Evolutionary conservation across 2,329 filamentous ascomycete genomes (phyloP).

Genomic region (Colletotrichum costaricense): DNA sequence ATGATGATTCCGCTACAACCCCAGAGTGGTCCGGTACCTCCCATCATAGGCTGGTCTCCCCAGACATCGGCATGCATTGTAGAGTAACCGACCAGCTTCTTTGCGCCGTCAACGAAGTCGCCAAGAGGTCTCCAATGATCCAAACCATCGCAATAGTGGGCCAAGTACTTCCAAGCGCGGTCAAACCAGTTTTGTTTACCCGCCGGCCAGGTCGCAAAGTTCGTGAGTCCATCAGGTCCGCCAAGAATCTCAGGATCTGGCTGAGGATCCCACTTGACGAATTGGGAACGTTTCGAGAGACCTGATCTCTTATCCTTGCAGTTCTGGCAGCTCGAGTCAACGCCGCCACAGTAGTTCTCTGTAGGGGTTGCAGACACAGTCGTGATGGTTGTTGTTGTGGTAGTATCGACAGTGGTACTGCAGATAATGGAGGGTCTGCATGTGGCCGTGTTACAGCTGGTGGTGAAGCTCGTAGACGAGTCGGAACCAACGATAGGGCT

Average conservation of each 20-base stretch:
- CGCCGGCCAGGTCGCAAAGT: not conserved
- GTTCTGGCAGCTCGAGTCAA: not conserved
- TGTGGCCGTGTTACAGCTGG: conserved; percentile 15
- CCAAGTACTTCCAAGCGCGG: conserved; percentile 54
- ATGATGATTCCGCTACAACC: conserved; percentile 29
- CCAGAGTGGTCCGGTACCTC: conserved; percentile 26
- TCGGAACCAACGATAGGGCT: not conserved
- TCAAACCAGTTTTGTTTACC: conserved; percentile 40
- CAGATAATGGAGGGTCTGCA: conserved; percentile 26
- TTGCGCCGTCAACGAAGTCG: not conserved
- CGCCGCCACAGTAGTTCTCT: conserved; percentile 2
- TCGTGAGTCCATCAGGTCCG: not conserved
- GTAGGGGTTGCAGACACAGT: not conserved
- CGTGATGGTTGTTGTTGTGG: conserved; percentile 6
- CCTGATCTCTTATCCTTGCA: not conserved
- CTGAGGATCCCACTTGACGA: not conserved
- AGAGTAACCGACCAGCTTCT: conserved; percentile 8
- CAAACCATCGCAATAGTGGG: conserved; percentile 24
- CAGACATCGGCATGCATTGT: conserved; percentile 16
- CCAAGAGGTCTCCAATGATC: not conserved
- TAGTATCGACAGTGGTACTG: conserved; percentile 14
- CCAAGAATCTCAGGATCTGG: not conserved
- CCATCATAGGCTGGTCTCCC: not conserved
- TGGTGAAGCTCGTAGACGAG: conserved; percentile 3
- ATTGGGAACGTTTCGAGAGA: not conserved